Percentiles rank a stretch among this genome's conserved stretches.
These are phyloP conservation scores for Paraconiothyrium sp. DNA, from an alignment of 2,329 filamentous ascomycete genomes.

Conservation along the genomic window DNA sequence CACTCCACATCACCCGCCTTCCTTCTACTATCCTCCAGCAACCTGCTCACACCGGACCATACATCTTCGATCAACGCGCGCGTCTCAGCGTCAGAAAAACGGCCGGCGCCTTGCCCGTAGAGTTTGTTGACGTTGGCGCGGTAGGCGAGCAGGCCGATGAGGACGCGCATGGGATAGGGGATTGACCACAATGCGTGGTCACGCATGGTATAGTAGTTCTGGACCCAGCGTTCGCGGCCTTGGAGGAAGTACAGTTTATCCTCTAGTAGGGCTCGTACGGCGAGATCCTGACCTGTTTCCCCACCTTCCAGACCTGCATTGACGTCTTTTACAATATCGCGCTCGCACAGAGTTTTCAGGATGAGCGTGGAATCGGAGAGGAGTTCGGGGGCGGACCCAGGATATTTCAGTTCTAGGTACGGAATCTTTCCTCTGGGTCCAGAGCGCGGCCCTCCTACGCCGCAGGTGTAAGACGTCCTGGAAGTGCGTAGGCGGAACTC, in stretches of 20 bases:
- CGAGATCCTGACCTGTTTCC: constrained; percentile 61
- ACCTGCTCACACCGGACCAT: constrained; percentile 62
- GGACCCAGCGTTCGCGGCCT: constrained; percentile 64
- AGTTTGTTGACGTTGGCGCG: constrained; percentile 57
- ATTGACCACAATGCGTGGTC: constrained; percentile 59
- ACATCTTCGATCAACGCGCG: constrained; percentile 57
- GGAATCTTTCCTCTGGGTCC: constrained; percentile 69
- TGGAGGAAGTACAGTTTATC: constrained; percentile 69
- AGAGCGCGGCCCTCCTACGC: constrained; percentile 55
- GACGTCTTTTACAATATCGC: constrained; percentile 58
- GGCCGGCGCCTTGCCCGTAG: constrained; percentile 65
- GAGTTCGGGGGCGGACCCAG: constrained; percentile 24
- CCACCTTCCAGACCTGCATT: constrained; percentile 55
- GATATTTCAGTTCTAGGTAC: constrained; percentile 56
- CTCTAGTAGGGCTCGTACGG: constrained; percentile 65
- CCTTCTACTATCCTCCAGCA: constrained; percentile 54
- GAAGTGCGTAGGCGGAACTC: constrained; percentile 69
- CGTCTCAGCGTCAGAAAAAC: constrained; percentile 63
- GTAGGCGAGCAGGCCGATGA: constrained; percentile 63
- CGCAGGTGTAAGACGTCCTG: constrained; percentile 57
- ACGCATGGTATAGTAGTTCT: constrained; percentile 69
- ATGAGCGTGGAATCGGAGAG: constrained; percentile 68
- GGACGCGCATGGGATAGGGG: constrained; percentile 61
- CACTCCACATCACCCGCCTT: constrained; percentile 45
- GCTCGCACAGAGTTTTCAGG: constrained; percentile 55